Evolutionary conservation across 192 early-diverging fungal genomes (phyloP).

Genomic region (Linnemannia elongata): DNA sequence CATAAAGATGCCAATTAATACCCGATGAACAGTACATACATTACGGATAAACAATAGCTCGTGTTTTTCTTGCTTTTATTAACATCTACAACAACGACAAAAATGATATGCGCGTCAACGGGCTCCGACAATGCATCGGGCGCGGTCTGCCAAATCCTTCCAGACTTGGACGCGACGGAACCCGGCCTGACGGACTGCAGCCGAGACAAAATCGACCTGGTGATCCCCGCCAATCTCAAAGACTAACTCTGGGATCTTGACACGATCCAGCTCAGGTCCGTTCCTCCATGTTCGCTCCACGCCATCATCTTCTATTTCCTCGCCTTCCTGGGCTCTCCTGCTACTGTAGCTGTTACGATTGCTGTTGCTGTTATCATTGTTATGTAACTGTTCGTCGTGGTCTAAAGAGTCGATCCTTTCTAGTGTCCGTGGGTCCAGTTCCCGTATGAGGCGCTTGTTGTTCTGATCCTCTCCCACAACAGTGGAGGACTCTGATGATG

Average conservation of each 20-base stretch:
- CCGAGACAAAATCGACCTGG: slow-evolving; percentile 69
- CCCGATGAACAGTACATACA: background rate
- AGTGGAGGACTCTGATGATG: background rate
- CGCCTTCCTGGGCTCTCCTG: background rate
- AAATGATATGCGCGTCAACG: background rate
- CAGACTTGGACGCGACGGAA: slow-evolving; percentile 74
- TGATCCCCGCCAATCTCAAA: slow-evolving; percentile 87
- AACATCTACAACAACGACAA: background rate
- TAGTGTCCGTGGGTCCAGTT: background rate
- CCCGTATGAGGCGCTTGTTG: background rate
- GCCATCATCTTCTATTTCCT: background rate
- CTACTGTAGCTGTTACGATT: background rate
- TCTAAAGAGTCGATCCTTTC: background rate
- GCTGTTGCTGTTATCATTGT: background rate
- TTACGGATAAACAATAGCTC: background rate
- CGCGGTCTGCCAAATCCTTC: slow-evolving; percentile 83
- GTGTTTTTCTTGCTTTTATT: background rate
- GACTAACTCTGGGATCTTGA: slow-evolving; percentile 73
- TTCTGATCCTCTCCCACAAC: background rate
- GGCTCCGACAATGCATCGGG: slow-evolving; percentile 72
- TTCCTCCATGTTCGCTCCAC: slow-evolving; percentile 43
- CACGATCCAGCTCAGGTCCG: slow-evolving; percentile 26
- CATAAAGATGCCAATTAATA: background rate
- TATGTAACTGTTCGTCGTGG: background rate
- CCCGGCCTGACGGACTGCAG: slow-evolving; percentile 64